These are phyloP conservation scores for Alternaria tenuissima DNA, from an alignment of 2,329 filamentous ascomycete species.

Conservation along the genomic window DNA sequence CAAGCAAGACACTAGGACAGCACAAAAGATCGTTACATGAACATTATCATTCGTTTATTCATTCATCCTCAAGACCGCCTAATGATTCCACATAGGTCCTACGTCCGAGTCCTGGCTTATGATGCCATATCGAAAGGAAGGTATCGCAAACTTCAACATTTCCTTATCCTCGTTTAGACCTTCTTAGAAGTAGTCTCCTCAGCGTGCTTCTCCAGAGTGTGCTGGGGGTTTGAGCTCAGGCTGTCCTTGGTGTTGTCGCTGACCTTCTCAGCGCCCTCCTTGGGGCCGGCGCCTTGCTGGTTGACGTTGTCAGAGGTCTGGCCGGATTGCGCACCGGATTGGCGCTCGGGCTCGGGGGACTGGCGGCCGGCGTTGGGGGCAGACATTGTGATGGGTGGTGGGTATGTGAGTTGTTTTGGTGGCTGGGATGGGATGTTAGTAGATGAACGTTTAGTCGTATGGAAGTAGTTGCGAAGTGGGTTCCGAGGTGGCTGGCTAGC, in stretches of 20 bases:
- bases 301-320: slow-evolving; percentile 66
- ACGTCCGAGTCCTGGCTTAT: not conserved
- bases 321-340: slow-evolving; percentile 70
- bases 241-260: slow-evolving; percentile 57
- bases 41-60: not conserved
- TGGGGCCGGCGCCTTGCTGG: slow-evolving; percentile 57
- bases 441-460: not conserved
- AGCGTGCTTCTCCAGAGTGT: slow-evolving; percentile 67
- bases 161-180: slow-evolving; percentile 10
- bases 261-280: slow-evolving; percentile 58
- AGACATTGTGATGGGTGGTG: slow-evolving; percentile 62
- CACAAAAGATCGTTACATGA: not conserved
- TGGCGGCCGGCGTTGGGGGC: slow-evolving; percentile 72
- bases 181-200: slow-evolving; percentile 69
- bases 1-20: not conserved
- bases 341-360: slow-evolving; percentile 77
- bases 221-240: slow-evolving; percentile 70
- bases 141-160: not conserved
- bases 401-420: not conserved
- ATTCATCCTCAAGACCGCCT: not conserved
- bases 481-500: not conserved
- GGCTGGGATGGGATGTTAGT: slow-evolving; percentile 1
- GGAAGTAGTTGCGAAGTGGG: not conserved
- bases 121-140: not conserved
- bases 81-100: not conserved